A percentile compares a stretch with the other conserved stretches of the same genome.
Conservation (phyloP, 176 grass and related monocot genomes). For the Paspalum notatum region DNA sequence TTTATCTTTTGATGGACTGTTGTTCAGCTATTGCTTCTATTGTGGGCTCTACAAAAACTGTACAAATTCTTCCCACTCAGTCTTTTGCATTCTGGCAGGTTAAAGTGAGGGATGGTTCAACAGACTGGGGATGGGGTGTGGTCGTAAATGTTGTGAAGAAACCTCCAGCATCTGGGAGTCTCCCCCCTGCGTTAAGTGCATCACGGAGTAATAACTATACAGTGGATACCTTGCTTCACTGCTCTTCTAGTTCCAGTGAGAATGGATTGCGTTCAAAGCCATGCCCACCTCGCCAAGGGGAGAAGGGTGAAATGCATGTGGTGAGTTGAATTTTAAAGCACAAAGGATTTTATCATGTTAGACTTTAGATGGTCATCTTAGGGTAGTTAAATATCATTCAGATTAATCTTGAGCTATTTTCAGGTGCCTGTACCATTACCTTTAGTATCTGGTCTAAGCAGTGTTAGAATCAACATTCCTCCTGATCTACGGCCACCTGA, state of each 20-base stretch:
- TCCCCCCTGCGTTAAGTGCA: slow-evolving; percentile 66
- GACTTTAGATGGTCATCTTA: slow-evolving; percentile 26
- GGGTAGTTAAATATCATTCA: background rate
- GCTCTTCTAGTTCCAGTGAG: slow-evolving; percentile 69
- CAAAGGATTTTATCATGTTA: slow-evolving; percentile 35
- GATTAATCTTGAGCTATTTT: slow-evolving; percentile 35
- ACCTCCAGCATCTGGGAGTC: slow-evolving; percentile 52
- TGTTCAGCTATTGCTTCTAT: slow-evolving; percentile 5
- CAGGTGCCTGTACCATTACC: slow-evolving; percentile 95
- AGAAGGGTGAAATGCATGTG: slow-evolving; percentile 99
- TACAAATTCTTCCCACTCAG: slow-evolving; percentile 25
- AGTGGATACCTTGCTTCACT: slow-evolving; percentile 94
- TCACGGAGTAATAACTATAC: slow-evolving; percentile 70
- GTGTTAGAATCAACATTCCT: slow-evolving; percentile 94
- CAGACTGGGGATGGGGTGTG: slow-evolving; percentile 98
- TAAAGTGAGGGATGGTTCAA: slow-evolving; percentile 93
- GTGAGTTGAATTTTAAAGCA: slow-evolving; percentile 66
- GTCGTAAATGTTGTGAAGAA: slow-evolving; percentile 98
- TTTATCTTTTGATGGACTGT: slow-evolving; percentile 32
- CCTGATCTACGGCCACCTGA: slow-evolving; percentile 85
- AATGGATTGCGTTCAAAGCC: slow-evolving; percentile 76
- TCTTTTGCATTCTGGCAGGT: slow-evolving; percentile 61
- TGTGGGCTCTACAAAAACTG: slow-evolving; percentile 21
- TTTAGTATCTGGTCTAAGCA: slow-evolving; percentile 82
- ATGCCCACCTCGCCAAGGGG: slow-evolving; percentile 72